phyloP scores from a whole-genome alignment of 169 alveolate species.

The Plasmodium vivax region DNA sequence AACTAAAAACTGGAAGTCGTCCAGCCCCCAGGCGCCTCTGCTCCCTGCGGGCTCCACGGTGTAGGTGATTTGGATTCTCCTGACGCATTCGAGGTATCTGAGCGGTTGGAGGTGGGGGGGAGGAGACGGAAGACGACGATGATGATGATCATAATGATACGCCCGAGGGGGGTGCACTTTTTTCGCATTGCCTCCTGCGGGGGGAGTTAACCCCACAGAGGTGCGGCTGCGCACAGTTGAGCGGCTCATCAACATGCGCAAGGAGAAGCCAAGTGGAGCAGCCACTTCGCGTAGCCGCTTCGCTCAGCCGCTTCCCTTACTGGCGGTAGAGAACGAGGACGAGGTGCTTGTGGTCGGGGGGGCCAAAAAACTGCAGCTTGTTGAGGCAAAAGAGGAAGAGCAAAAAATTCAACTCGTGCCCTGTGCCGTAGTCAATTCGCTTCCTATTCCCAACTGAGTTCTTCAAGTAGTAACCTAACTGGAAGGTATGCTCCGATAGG shows the following conservation, averaged over 20 bases:
- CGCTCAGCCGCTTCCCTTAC: conserved; percentile 4
- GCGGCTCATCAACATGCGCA: neutral
- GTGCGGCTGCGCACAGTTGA: neutral
- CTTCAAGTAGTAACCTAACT: conserved; percentile 79
- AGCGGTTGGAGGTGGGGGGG: neutral
- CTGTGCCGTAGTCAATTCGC: conserved; percentile 98
- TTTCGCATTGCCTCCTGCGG: neutral
- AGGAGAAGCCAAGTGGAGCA: neutral
- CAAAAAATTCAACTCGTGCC: conserved; percentile 94
- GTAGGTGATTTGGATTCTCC: conserved; percentile 93
- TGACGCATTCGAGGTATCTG: conserved; percentile 94
- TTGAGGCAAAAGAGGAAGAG: conserved; percentile 87
- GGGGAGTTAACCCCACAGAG: neutral
- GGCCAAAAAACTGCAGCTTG: conserved; percentile 29
- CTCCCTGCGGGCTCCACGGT: conserved; percentile 99
- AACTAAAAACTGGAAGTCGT: conserved; percentile 97
- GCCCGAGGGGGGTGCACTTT: too few relatives aligned
- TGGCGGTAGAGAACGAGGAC: conserved; percentile 78
- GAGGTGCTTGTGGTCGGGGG: conserved; percentile 70
- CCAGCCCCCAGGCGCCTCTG: conserved; percentile 99
- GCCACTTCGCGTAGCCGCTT: neutral
- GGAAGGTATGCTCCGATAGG: conserved; percentile 79
- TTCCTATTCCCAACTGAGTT: conserved; percentile 95
- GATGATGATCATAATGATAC: neutral
- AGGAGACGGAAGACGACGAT: neutral